Percentiles rank a stretch among this genome's conserved stretches.
phyloP scores from a whole-genome alignment of 2,329 filamentous ascomycete species.

The Botrytis galanthina region DNA sequence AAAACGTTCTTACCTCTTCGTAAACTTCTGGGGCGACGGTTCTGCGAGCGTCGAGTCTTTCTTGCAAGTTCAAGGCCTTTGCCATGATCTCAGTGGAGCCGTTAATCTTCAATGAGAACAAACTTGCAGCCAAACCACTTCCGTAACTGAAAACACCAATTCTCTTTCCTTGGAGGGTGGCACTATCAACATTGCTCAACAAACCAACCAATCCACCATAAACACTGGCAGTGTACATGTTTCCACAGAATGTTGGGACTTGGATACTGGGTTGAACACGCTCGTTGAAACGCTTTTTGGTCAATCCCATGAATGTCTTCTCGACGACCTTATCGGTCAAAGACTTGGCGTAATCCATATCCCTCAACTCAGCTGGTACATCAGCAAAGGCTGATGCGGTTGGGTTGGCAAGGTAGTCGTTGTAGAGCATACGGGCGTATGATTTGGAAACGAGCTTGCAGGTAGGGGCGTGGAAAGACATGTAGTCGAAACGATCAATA shows the following conservation, averaged over 20 bases:
- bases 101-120: constrained; percentile 71
- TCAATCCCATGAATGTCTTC: constrained; percentile 81
- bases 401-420: constrained; percentile 75
- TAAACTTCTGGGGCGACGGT: constrained; percentile 69
- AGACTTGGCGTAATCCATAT: constrained; percentile 77
- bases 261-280: constrained; percentile 71
- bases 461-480: constrained; percentile 79
- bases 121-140: constrained; percentile 65
- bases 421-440: constrained; percentile 79
- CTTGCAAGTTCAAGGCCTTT: constrained; percentile 67
- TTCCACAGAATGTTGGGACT: constrained; percentile 71
- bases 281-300: constrained; percentile 81
- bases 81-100: constrained; percentile 67
- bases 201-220: constrained; percentile 55
- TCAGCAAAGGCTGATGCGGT: constrained; percentile 67
- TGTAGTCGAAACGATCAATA: constrained; percentile 79
- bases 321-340: constrained; percentile 78
- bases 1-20: constrained; percentile 60
- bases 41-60: constrained; percentile 63
- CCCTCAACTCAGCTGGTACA: constrained; percentile 71
- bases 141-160: constrained; percentile 65
- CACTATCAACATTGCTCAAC: constrained; percentile 57
- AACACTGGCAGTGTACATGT: constrained; percentile 62
- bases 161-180: constrained; percentile 52
- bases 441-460: constrained; percentile 88